These are phyloP conservation scores for Edaphochlamys debaryana DNA, from an alignment of 139 green algal genomes.

Conservation along the genomic window DNA sequence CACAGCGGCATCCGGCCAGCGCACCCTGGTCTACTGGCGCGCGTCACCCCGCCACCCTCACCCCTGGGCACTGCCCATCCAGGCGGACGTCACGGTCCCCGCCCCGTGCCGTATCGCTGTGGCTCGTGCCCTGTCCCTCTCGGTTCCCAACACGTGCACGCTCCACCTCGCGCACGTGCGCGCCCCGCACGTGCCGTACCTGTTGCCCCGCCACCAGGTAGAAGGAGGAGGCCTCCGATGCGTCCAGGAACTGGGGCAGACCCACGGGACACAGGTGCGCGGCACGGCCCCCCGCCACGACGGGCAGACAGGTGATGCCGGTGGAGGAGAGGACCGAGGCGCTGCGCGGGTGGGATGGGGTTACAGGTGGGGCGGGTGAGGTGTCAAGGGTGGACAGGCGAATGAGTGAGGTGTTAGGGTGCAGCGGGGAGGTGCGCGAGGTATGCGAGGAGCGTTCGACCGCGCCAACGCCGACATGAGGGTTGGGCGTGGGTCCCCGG, in stretches of 20 bases:
- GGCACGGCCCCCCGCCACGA: conserved; percentile 21
- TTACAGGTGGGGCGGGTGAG: too few species aligned
- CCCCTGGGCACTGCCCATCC: too few species aligned
- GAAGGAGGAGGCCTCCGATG: neutral
- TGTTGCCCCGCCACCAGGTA: conserved; percentile 20
- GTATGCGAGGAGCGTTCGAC: too few species aligned
- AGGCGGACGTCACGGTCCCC: too few species aligned
- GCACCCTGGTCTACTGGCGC: too few species aligned
- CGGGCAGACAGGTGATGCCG: conserved; percentile 22
- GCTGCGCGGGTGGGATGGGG: neutral
- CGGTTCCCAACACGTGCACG: neutral
- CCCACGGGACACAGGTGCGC: conserved; percentile 4
- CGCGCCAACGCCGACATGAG: too few species aligned
- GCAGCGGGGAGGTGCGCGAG: neutral
- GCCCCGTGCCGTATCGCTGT: neutral
- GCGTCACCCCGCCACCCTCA: too few species aligned
- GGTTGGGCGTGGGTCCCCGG: too few species aligned
- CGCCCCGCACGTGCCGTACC: too few species aligned
- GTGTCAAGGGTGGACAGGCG: neutral
- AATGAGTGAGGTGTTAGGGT: too few species aligned
- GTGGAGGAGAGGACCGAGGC: conserved; percentile 15
- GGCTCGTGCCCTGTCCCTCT: neutral
- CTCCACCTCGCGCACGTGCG: neutral
- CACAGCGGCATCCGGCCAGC: too few species aligned
- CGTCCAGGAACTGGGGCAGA: conserved; percentile 32